phyloP scores from a whole-genome alignment of 2,329 filamentous ascomycete species.

The Colletotrichum tabaci region DNA sequence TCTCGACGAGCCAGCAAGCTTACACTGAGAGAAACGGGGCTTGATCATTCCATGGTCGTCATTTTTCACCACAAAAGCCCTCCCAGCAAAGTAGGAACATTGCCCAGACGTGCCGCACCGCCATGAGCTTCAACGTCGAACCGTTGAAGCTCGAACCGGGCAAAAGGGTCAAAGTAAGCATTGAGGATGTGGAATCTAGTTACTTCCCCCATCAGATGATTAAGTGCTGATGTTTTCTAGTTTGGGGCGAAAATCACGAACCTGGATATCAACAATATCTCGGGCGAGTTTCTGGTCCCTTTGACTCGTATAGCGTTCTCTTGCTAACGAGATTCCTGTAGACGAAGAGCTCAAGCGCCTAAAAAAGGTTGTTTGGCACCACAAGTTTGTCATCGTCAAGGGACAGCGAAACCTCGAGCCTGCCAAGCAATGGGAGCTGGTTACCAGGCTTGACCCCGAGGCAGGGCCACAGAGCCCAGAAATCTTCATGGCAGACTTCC shows the following conservation, averaged over 20 bases:
- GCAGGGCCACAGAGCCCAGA: constrained; percentile 58
- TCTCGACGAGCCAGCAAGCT: too few relatives aligned
- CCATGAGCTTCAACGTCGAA: constrained; percentile 5
- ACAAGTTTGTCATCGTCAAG: constrained; percentile 61
- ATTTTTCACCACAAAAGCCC: neutral
- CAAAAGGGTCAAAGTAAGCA: constrained; percentile 4
- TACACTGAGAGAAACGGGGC: neutral
- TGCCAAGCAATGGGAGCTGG: constrained; percentile 61
- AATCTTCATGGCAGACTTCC: constrained; percentile 58
- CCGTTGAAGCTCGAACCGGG: neutral
- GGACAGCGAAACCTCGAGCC: constrained; percentile 58
- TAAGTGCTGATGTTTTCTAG: constrained; percentile 51
- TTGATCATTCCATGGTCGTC: neutral
- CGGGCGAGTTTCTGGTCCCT: constrained; percentile 43
- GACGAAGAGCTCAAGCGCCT: constrained; percentile 55
- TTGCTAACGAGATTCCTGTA: constrained; percentile 32
- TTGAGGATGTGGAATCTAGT: neutral
- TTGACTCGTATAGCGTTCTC: neutral
- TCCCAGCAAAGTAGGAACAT: constrained; percentile 18
- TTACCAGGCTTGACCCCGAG: constrained; percentile 58
- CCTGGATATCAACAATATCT: constrained; percentile 56
- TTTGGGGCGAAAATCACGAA: constrained; percentile 55
- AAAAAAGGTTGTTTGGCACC: constrained; percentile 57
- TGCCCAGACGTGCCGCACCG: neutral
- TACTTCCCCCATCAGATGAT: neutral